Base-by-base conservation (phyloP, 169 alveolate genomes). In the Babesia caballi region DNA sequence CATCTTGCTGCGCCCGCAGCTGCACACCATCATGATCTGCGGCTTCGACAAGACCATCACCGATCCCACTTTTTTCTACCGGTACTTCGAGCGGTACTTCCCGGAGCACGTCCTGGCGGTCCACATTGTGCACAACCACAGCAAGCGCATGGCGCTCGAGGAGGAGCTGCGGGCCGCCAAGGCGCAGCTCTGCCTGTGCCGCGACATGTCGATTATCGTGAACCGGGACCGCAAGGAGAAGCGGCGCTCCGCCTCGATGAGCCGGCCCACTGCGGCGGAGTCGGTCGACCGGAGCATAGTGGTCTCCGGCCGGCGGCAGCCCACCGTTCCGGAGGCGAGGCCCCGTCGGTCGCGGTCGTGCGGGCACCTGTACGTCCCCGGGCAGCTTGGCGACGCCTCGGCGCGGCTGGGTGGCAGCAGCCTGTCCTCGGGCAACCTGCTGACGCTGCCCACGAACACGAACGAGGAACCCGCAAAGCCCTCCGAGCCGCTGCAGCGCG, bases 1-100 rank as follows among this genome's bases (percentile, higher is more conserved):
- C 9, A 83, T 74, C 27, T 68, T 78, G 35, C 51, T 78, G 44
- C 59, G 88, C 14, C 84, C 88, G 36, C 88, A 81, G 71, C 84
- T 81, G 40, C 88, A 81, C 50, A 81, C 88, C 0, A 17, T 81
- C 19, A 81, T 81, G 88, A 52, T 81, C 8, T 40, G 41, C 23
- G 88, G 88, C 6, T 65, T 81, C 35, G 68, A 60, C 25, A 81
- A 81, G 19, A 60, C 63, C 65, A 47, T 81, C 17, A 72, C 71
- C 3, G 80, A 71, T 32, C 88, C 88, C 9, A 17, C 47, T 0
- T 25, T 19, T 14, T 47, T 81, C 42, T 71, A 81, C 50, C 32
- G 40, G 19, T 74, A 81, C 66, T 81, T 81, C 54, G 80, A 81
- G 21, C 36, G 30, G 38, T 70, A 54, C 44, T 81, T 81, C 60